These are phyloP conservation scores for Pythium sp. DNA, from an alignment of 352 stramenopile genomes.

Conservation along the genomic window DNA sequence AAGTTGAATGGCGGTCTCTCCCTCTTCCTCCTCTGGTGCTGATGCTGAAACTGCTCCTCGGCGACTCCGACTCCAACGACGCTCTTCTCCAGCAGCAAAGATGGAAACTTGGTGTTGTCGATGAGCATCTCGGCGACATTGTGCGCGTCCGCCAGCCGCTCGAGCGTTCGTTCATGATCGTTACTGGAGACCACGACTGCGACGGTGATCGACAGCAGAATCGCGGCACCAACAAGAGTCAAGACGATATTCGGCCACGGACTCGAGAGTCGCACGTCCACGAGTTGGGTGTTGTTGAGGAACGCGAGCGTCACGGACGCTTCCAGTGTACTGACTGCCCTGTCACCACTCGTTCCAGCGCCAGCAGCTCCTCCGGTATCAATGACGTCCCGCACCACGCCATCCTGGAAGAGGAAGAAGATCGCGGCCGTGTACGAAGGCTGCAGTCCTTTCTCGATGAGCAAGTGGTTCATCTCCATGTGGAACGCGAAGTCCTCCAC, in stretches of 20 bases:
- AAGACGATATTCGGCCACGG: slow-evolving; percentile 11
- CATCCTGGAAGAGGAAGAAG: slow-evolving; percentile 54
- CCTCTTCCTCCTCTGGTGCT: background rate
- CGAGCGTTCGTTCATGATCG: background rate
- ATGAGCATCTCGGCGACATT: slow-evolving; percentile 8
- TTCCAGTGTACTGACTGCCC: background rate
- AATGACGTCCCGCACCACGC: slow-evolving; percentile 11
- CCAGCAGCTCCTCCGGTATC: background rate
- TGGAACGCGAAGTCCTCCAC: background rate
- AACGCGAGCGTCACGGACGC: slow-evolving; percentile 9
- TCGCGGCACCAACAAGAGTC: slow-evolving; percentile 5
- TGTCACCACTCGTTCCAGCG: too few relatives aligned
- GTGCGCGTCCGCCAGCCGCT: slow-evolving; percentile 5
- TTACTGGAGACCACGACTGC: background rate
- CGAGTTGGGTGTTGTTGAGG: slow-evolving; percentile 13
- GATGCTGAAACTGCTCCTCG: background rate
- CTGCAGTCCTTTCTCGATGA: slow-evolving; percentile 38
- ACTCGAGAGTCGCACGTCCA: slow-evolving; percentile 10
- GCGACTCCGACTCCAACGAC: background rate
- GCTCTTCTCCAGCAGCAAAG: slow-evolving; percentile 6
- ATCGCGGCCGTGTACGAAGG: slow-evolving; percentile 41
- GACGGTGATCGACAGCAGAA: slow-evolving; percentile 2
- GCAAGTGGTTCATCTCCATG: slow-evolving; percentile 40
- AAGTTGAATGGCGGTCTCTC: background rate
- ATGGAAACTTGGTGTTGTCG: slow-evolving; percentile 1